Base-by-base conservation (phyloP, 2,329 filamentous ascomycete species). In the Ophiostoma quercus region DNA sequence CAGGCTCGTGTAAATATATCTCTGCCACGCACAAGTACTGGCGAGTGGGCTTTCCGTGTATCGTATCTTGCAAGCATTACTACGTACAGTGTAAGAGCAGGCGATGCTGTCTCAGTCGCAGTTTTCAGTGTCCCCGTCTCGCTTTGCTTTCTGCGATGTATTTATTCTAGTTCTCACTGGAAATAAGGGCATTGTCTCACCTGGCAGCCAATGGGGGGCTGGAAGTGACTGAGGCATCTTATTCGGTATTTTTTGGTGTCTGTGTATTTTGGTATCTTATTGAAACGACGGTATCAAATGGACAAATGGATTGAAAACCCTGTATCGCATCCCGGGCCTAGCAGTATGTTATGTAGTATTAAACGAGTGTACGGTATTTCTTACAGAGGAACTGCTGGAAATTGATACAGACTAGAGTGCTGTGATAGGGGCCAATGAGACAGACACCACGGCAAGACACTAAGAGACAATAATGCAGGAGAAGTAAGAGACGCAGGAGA, bases 21-120 rank as follows among this genome's bases (percentile, higher is more conserved):
- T 51, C 39, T 54, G 63, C 43, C 16, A 47, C 5, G 25, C 57
- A 32, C 57, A 29, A 32, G 22, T 29, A 62, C 22, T 62, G 25
- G n/a, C 22, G n/a, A 47, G 43, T 2, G 43, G n/a, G 47, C 47
- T 32, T 60, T 57, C 5, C 12, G 51, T 12, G 51, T 22, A 57
- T 22, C 8, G 34, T 8, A 34, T 29, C 47, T 8, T 54, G n/a
- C n/a, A 25, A 22, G 47, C 43, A 47, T 47, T n/a, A 5, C 19
- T 29, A 29, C 25, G 25, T 29, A 29, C 25, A 22, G 8, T 54
- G 51, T 29, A 34, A 16, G 57, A 29, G 57, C 57, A 62, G 57
- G 25, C 22, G 25, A 62, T 62, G 57, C 12, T 62, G 57, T 62
- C 57, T 62, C 57, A 34, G 57, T 57, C 22, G 16, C 47, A n/a